Evolutionary conservation across 2,329 filamentous ascomycete genomes (phyloP), one percentile per base, ranked within the genome.

Genomic region (Diaporthe citrichinensis): DNA sequence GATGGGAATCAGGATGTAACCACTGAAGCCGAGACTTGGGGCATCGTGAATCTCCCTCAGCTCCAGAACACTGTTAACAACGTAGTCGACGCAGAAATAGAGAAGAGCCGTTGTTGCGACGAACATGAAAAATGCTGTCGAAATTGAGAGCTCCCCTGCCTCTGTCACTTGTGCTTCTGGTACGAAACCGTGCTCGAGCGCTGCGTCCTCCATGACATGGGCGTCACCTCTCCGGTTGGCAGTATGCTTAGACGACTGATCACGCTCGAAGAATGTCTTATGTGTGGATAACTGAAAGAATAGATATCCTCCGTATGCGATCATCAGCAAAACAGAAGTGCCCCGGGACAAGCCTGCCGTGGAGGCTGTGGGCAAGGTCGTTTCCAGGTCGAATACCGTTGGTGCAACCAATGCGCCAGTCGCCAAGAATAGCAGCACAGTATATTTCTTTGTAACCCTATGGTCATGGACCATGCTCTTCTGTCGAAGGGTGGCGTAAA

Each of bases 301-400:
- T 3, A 71, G 36, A 44, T 71, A 71, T 28, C 36, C 68, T 23
- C 34, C 34, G 39, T 71, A 71, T 31, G 68, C 23, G 41, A 59
- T 7, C n/a, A 58, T 59, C 25, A 58, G 20, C 17, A 59, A 31
- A 17, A 71, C 3, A 17, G 68, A 57, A 28, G 31, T 34, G 5
- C n/a, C 53, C 25, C 68, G 53, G 3, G 68, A 71, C 3, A 59
- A 4, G 17, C 14, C 53, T 14, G 36, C 53, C 17, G 25, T 71
- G 7, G 12, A 10, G 2, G 10, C 6, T 10, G 10, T 34, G 23
- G 51, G 51, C n/a, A 71, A 31, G 15, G 9, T 1, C 14, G 68
- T 59, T 28, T 41, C 23, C 10, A 10, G 3, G 28, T 71, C 53
- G 53, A 71, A 71, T 4, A 71, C 53, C 2, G 68, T 58, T 4